These are phyloP conservation scores for Protea cynaroides DNA, from an alignment of 164 flowering plant species.

Conservation along the genomic window DNA sequence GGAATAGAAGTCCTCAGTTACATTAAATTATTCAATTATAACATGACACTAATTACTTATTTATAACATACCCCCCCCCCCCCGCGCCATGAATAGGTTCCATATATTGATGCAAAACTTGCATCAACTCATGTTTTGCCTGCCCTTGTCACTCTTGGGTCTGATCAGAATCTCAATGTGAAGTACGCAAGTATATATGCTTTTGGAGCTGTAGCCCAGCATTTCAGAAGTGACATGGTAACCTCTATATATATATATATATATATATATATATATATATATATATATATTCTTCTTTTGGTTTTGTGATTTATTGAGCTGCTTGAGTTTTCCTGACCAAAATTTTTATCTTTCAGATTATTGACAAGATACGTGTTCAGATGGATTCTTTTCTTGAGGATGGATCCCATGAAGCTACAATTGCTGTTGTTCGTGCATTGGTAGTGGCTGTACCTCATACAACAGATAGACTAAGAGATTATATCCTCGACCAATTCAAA, in stretches of 20 bases:
- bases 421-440: constrained; percentile 88
- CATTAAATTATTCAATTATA: not conserved
- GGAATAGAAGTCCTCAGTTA: constrained; percentile 2
- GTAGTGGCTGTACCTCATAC: constrained; percentile 88
- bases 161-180: constrained; percentile 86
- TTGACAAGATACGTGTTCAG: constrained; percentile 95
- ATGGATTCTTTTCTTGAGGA: constrained; percentile 99
- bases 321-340: constrained; percentile 14
- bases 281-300: not conserved
- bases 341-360: constrained; percentile 53
- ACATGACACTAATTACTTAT: not conserved
- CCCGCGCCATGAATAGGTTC: constrained; percentile 42
- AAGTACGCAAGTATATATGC: constrained; percentile 97
- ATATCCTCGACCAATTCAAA: constrained; percentile 54
- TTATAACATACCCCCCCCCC: too few relatives aligned
- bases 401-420: constrained; percentile 94
- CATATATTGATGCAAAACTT: constrained; percentile 76
- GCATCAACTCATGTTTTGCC: constrained; percentile 88
- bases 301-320: not conserved
- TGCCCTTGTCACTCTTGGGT: constrained; percentile 95
- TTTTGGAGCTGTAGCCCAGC: constrained; percentile 94
- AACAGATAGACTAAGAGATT: constrained; percentile 82
- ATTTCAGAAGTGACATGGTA: constrained; percentile 89
- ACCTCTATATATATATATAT: not conserved
- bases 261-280: not conserved